phyloP scores from a whole-genome alignment of 352 stramenopile species.

The Blastocystis hominis region DNA sequence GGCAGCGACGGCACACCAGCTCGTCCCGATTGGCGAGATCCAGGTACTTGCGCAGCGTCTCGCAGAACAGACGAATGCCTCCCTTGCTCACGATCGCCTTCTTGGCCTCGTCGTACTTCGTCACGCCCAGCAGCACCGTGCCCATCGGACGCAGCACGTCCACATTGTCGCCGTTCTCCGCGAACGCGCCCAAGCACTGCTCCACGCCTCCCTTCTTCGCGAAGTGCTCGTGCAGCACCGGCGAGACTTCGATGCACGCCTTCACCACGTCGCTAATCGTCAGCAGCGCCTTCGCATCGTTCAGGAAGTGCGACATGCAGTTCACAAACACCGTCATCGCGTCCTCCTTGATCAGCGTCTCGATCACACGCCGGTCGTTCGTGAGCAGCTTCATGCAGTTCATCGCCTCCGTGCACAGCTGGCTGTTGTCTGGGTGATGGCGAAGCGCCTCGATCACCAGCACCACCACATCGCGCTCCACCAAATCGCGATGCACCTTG shows the following conservation, averaged over 20 bases:
- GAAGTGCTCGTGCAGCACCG: slow-evolving; percentile 47
- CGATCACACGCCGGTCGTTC: slow-evolving; percentile 14
- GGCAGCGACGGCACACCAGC: slow-evolving; percentile 47
- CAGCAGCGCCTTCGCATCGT: slow-evolving; percentile 33
- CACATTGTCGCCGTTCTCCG: slow-evolving; percentile 23
- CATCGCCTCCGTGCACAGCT: slow-evolving; percentile 49
- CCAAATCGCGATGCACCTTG: slow-evolving; percentile 45
- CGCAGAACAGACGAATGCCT: slow-evolving; percentile 13
- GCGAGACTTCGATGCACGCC: not conserved
- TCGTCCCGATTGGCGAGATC: slow-evolving; percentile 4
- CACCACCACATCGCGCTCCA: slow-evolving; percentile 48
- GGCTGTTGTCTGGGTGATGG: slow-evolving; percentile 34
- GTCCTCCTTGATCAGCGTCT: slow-evolving; percentile 50
- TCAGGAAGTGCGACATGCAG: slow-evolving; percentile 52
- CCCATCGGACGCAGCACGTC: slow-evolving; percentile 43
- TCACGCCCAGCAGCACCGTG: slow-evolving; percentile 37
- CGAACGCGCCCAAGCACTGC: slow-evolving; percentile 24
- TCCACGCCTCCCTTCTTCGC: slow-evolving; percentile 26
- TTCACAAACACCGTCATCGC: slow-evolving; percentile 44
- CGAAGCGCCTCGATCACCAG: slow-evolving; percentile 39
- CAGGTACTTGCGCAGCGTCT: slow-evolving; percentile 46
- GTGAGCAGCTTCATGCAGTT: slow-evolving; percentile 6
- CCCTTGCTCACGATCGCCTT: slow-evolving; percentile 43
- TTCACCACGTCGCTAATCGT: slow-evolving; percentile 32
- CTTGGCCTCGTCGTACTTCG: slow-evolving; percentile 51